Percentiles rank a stretch among this genome's conserved stretches.
Evolutionary conservation across 768 basidiomycete genomes (phyloP).

Genomic region (Crassisporium funariophilum): DNA sequence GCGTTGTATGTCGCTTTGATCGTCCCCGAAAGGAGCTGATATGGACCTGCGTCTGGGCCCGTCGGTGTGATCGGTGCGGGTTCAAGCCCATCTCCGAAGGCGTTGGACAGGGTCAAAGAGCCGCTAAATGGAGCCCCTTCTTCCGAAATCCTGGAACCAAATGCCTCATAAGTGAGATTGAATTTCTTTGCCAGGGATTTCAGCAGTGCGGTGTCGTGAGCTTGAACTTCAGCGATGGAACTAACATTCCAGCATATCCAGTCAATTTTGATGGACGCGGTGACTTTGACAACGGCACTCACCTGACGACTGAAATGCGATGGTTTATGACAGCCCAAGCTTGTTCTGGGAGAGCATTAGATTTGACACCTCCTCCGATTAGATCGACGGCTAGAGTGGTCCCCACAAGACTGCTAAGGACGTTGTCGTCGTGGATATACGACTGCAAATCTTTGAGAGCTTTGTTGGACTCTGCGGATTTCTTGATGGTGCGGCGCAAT

Average conservation of each 20-base stretch:
- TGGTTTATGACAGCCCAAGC: slow-evolving; percentile 74
- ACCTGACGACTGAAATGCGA: slow-evolving; percentile 66
- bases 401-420: slow-evolving; percentile 49
- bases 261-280: too few relatives aligned
- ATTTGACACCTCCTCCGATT: slow-evolving; percentile 67
- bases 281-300: slow-evolving; percentile 10
- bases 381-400: slow-evolving; percentile 84
- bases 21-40: slow-evolving; percentile 58
- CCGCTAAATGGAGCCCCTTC: slow-evolving; percentile 41
- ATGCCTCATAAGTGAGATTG: slow-evolving; percentile 62
- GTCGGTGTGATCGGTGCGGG: slow-evolving; percentile 68
- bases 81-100: slow-evolving; percentile 53
- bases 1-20: slow-evolving; percentile 63
- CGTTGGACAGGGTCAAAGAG: slow-evolving; percentile 51
- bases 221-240: slow-evolving; percentile 47
- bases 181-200: slow-evolving; percentile 48
- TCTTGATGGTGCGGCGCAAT: slow-evolving; percentile 49
- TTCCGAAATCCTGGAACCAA: slow-evolving; percentile 45
- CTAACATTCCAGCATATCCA: too few relatives aligned
- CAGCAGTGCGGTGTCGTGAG: slow-evolving; percentile 48
- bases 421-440: slow-evolving; percentile 40
- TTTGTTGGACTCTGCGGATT: slow-evolving; percentile 48
- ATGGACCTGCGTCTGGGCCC: slow-evolving; percentile 45
- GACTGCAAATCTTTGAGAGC: slow-evolving; percentile 55
- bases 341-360: slow-evolving; percentile 79